phyloP scores from a whole-genome alignment of 768 basidiomycete species.

The Saitozyma sp. region DNA sequence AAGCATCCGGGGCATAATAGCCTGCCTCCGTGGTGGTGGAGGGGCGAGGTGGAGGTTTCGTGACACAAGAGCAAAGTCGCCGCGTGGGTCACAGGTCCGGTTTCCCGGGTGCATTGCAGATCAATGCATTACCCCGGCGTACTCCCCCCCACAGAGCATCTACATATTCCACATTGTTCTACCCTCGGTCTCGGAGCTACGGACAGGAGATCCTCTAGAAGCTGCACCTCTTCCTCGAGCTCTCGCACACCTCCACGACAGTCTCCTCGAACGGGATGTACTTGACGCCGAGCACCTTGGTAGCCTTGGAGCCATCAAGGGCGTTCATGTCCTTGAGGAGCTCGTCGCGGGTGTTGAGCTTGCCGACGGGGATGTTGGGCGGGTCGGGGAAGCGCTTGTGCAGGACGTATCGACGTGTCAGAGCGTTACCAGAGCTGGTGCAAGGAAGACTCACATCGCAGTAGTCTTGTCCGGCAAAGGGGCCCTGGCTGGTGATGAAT shows the following conservation, averaged over 20 bases:
- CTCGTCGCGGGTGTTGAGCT: conserved; percentile 22
- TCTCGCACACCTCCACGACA: conserved; percentile 39
- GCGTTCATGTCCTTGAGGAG: conserved; percentile 19
- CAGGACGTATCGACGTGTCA: conserved; percentile 3
- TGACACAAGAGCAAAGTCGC: too few species aligned
- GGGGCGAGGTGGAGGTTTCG: too few species aligned
- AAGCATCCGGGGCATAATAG: too few species aligned
- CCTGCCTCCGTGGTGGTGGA: too few species aligned
- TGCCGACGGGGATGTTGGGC: conserved; percentile 34
- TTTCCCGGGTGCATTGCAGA: too few species aligned
- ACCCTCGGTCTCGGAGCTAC: too few species aligned
- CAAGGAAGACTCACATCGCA: conserved; percentile 32
- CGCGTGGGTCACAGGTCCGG: too few species aligned
- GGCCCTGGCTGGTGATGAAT: conserved; percentile 57
- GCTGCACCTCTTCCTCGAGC: conserved; percentile 38
- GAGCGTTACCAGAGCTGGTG: too few species aligned
- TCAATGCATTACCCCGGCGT: too few species aligned
- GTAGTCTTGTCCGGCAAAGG: conserved; percentile 48
- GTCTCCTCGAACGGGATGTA: conserved; percentile 26
- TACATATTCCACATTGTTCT: too few species aligned
- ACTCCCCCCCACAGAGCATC: too few species aligned
- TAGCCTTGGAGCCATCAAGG: conserved; percentile 34
- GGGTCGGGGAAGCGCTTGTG: conserved; percentile 33
- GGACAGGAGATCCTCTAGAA: too few species aligned
- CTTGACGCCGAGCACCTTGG: conserved; percentile 37